Evolutionary conservation across 306 rosid genomes (phyloP).

Genomic region (Clitoria ternatea): DNA sequence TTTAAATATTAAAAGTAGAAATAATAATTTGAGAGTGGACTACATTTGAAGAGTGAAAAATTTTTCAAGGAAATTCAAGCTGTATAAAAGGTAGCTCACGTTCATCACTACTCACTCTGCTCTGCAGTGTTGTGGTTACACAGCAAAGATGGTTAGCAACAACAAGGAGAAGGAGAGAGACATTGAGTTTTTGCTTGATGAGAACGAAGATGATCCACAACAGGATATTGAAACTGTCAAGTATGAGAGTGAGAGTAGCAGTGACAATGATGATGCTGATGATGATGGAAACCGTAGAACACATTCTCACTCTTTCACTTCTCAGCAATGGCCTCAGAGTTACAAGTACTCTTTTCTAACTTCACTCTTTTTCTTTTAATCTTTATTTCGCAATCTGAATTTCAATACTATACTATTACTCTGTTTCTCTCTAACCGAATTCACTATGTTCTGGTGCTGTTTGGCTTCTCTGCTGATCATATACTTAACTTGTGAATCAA

Average conservation of each 20-base stretch:
- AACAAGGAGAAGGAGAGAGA: constrained; percentile 7
- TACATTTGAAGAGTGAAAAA: no score
- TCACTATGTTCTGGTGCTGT: no score
- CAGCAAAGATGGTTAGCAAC: constrained; percentile 4
- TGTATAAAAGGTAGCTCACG: no score
- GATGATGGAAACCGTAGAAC: background rate
- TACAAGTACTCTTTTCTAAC: constrained; percentile 49
- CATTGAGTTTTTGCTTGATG: constrained; percentile 28
- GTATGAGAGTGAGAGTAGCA: constrained; percentile 24
- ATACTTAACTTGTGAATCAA: no score
- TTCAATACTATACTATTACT: background rate
- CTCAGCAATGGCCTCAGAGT: constrained; percentile 82
- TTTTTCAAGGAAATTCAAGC: no score
- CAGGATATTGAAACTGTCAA: constrained; percentile 34
- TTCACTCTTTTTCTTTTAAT: background rate
- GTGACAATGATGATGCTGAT: background rate
- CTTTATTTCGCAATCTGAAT: background rate
- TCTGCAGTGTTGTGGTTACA: background rate
- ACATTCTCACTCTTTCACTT: constrained; percentile 32
- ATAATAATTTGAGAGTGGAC: no score
- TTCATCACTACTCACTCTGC: background rate
- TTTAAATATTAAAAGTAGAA: no score
- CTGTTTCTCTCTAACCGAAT: background rate
- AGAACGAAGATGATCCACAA: background rate
- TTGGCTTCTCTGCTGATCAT: no score